Evolutionary conservation across 129 eudicot genomes (phyloP).

Genomic region (Calendula officinalis): DNA sequence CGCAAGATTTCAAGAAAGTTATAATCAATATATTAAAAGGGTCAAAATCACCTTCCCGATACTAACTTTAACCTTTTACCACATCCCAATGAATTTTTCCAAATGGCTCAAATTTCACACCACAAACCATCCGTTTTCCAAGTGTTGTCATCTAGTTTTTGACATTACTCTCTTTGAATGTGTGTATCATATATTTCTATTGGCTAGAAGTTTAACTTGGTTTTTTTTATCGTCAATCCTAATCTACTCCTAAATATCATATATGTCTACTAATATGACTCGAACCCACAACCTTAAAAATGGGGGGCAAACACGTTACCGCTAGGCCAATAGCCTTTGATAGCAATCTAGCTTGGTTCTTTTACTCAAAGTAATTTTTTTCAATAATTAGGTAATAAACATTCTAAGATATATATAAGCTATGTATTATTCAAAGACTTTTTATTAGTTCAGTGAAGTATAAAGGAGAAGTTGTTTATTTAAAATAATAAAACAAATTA

Average conservation of each 20-base stretch:
- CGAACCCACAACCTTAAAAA: too few relatives aligned
- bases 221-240: background rate
- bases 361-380: too few relatives aligned
- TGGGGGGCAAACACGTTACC: too few relatives aligned
- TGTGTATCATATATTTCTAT: constrained; percentile 13
- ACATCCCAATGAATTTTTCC: constrained; percentile 25
- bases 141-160: constrained; percentile 28
- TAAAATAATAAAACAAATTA: background rate
- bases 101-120: constrained; percentile 31
- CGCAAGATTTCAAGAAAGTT: constrained; percentile 20
- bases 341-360: too few relatives aligned
- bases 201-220: constrained; percentile 5
- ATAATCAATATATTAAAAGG: constrained; percentile 14
- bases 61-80: constrained; percentile 5
- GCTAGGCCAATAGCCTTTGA: too few relatives aligned
- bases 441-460: background rate
- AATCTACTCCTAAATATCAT: background rate
- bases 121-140: constrained; percentile 25
- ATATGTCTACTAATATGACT: too few relatives aligned
- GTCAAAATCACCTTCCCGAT: constrained; percentile 32
- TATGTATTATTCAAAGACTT: background rate
- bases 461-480: background rate
- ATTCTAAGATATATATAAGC: too few relatives aligned
- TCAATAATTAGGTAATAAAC: too few relatives aligned
- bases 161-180: constrained; percentile 15